Conservation (phyloP, 1,284 basidiomycete genomes). For the Sporisorium exsertum region DNA sequence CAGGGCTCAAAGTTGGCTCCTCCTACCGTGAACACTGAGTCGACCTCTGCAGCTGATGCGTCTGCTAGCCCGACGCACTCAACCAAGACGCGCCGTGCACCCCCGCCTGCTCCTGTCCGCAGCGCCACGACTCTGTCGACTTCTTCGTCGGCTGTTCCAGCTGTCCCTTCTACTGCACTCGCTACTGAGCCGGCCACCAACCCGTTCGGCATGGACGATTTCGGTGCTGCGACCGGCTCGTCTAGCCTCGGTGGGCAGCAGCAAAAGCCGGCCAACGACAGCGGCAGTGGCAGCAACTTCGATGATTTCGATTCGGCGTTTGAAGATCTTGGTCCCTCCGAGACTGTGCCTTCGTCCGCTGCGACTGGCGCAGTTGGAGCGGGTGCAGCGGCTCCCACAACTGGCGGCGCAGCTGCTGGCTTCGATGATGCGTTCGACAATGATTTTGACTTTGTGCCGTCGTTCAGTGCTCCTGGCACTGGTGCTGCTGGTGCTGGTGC, state of each 20-base stretch:
- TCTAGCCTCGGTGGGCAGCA: not conserved
- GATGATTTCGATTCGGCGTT: conserved; percentile 69
- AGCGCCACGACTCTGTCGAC: conserved; percentile 33
- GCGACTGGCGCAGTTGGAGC: conserved; percentile 3
- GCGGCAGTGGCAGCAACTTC: conserved; percentile 46
- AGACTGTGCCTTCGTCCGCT: conserved; percentile 44
- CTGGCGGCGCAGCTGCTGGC: conserved; percentile 13
- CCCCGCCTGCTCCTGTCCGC: conserved; percentile 59
- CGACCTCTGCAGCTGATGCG: conserved; percentile 5
- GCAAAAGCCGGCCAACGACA: conserved; percentile 23
- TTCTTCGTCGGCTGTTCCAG: conserved; percentile 22
- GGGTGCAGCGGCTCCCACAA: not conserved
- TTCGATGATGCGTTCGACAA: conserved; percentile 65
- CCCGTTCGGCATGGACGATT: conserved; percentile 51
- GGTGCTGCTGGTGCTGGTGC: conserved; percentile 3
- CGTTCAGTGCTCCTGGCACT: conserved; percentile 44
- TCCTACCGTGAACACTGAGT: conserved; percentile 7
- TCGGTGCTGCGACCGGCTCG: conserved; percentile 13
- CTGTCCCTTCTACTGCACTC: conserved; percentile 20
- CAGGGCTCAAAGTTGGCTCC: conserved; percentile 5
- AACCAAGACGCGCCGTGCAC: conserved; percentile 60
- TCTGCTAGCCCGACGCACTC: conserved; percentile 39
- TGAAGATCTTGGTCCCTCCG: conserved; percentile 60
- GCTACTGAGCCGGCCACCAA: conserved; percentile 40
- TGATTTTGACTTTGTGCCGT: conserved; percentile 65